A percentile compares a stretch with the other conserved stretches of the same genome.
Conservation (phyloP, 805 yeast species). For the Metschnikowia baotianmanensis region DNA sequence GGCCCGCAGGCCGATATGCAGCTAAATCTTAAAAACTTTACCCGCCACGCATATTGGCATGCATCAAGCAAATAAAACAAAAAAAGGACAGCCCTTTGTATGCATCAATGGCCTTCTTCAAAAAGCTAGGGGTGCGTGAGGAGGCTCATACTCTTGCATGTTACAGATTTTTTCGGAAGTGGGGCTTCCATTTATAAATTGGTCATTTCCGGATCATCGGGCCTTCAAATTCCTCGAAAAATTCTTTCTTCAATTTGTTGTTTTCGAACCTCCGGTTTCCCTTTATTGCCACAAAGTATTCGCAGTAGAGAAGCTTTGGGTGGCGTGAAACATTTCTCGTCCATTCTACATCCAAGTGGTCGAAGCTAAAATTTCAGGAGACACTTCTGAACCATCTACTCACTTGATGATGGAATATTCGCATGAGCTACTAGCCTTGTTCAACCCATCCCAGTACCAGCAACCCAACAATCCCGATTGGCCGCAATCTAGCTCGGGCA, state of each 20-base stretch:
- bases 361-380: background rate
- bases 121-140: slow-evolving; percentile 11
- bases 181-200: slow-evolving; percentile 5
- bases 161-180: slow-evolving; percentile 1
- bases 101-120: slow-evolving; percentile 4
- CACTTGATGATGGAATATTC: slow-evolving; percentile 5
- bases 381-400: background rate
- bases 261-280: background rate
- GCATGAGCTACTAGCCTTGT: slow-evolving; percentile 10
- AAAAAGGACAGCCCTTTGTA: background rate
- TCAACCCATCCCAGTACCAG: slow-evolving; percentile 4
- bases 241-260: background rate
- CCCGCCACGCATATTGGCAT: slow-evolving; percentile 6
- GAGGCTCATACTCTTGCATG: slow-evolving; percentile 7
- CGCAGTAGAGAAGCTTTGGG: too few relatives aligned
- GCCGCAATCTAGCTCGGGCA: slow-evolving; percentile 4
- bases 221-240: background rate
- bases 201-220: background rate
- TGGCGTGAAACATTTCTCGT: too few relatives aligned
- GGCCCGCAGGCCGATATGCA: slow-evolving; percentile 10
- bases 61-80: background rate
- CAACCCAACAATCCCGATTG: slow-evolving; percentile 4
- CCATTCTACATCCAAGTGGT: too few relatives aligned
- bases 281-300: too few relatives aligned
- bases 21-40: slow-evolving; percentile 12